Evolutionary conservation across 257 asterid genomes (phyloP).

Genomic region (Phtheirospermum japonicum): DNA sequence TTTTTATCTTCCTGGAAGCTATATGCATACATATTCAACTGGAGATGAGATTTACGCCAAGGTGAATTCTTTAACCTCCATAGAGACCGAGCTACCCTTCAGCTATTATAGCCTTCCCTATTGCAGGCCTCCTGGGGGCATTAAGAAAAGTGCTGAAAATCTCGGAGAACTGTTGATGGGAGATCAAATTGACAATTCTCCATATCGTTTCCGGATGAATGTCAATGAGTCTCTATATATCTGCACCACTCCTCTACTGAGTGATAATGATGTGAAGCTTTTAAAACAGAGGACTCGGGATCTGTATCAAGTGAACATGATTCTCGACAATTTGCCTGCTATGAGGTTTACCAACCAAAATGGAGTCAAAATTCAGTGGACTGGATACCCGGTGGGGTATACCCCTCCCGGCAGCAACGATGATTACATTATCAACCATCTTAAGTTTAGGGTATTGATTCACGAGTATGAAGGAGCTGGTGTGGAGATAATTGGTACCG

Average conservation of each 20-base stretch:
- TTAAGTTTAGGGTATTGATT: slow-evolving; percentile 65
- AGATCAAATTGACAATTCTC: slow-evolving; percentile 79
- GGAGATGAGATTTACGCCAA: slow-evolving; percentile 50
- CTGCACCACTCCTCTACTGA: slow-evolving; percentile 64
- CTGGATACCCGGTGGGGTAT: slow-evolving; percentile 78
- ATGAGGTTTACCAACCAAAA: slow-evolving; percentile 66
- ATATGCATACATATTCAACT: slow-evolving; percentile 66
- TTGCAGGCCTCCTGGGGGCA: slow-evolving; percentile 56
- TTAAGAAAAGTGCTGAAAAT: slow-evolving; percentile 81
- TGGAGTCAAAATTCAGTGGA: slow-evolving; percentile 70
- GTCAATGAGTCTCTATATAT: slow-evolving; percentile 62
- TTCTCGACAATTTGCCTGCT: slow-evolving; percentile 77
- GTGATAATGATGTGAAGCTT: slow-evolving; percentile 67
- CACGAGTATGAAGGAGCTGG: slow-evolving; percentile 83
- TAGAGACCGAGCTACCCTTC: slow-evolving; percentile 78
- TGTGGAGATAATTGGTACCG: slow-evolving; percentile 66
- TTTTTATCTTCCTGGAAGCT: slow-evolving; percentile 79
- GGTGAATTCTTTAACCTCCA: slow-evolving; percentile 82
- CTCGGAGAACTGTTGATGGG: slow-evolving; percentile 84
- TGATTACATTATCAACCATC: slow-evolving; percentile 74
- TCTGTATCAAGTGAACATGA: slow-evolving; percentile 78
- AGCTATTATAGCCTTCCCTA: slow-evolving; percentile 76
- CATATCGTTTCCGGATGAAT: slow-evolving; percentile 69
- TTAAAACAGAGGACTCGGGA: slow-evolving; percentile 77
- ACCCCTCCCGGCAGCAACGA: slow-evolving; percentile 61